Evolutionary conservation across 768 basidiomycete species (phyloP).

Genomic region (Calocybe cyanea): DNA sequence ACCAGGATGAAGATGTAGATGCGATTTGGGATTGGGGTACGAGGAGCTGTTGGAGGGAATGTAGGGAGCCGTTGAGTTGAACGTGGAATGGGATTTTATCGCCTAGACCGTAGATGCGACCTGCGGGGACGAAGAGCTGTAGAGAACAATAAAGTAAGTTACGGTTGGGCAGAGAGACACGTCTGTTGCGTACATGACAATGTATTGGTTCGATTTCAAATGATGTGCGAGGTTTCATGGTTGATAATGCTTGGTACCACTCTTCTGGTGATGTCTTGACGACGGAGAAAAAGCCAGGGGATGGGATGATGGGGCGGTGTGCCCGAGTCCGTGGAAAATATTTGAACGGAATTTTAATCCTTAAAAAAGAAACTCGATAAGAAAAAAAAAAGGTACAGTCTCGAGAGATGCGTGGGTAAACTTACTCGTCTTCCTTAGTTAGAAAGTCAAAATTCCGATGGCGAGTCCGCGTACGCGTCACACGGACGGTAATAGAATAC

Average conservation of each 20-base stretch:
- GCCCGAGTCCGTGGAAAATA: slow-evolving; percentile 57
- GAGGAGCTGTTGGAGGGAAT: slow-evolving; percentile 46
- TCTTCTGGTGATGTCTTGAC: slow-evolving; percentile 65
- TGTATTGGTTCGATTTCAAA: slow-evolving; percentile 36
- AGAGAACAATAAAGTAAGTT: not conserved
- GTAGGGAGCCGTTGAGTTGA: slow-evolving; percentile 47
- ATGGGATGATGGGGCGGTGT: slow-evolving; percentile 45
- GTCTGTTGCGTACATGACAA: slow-evolving; percentile 42
- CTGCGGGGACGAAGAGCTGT: slow-evolving; percentile 60
- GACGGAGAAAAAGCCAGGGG: slow-evolving; percentile 48
- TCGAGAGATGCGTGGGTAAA: not conserved
- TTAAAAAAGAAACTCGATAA: slow-evolving; percentile 16
- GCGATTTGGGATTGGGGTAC: slow-evolving; percentile 14
- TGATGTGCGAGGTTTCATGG: slow-evolving; percentile 33
- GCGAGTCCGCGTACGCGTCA: slow-evolving; percentile 36
- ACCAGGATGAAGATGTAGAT: slow-evolving; percentile 16
- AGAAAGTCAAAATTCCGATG: slow-evolving; percentile 39
- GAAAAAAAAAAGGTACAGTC: not conserved
- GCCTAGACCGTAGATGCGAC: slow-evolving; percentile 47
- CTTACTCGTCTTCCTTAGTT: slow-evolving; percentile 45
- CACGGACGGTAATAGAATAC: slow-evolving; percentile 37
- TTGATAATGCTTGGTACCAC: slow-evolving; percentile 49
- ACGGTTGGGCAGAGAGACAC: not conserved
- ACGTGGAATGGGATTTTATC: slow-evolving; percentile 65
- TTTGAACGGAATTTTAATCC: slow-evolving; percentile 44